Evolutionary conservation across 1,139 yeast genomes (phyloP), one percentile per base, ranked within the genome.

Genomic region (Saccharomyces hybrid): DNA sequence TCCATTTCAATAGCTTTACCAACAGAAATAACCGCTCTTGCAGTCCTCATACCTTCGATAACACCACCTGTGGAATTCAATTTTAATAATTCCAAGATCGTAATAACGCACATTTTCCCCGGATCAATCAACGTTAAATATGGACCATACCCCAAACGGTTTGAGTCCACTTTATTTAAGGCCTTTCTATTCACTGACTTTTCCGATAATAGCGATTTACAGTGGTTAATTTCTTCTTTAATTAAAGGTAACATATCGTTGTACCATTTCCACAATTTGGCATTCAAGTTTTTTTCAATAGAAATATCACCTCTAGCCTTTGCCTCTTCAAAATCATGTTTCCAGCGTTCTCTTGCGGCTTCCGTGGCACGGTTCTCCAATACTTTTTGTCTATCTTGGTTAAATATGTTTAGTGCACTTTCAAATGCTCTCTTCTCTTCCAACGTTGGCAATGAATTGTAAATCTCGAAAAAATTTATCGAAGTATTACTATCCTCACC

Each of bases 291-390:
- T 57, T 81, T 80, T 54, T 81, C 78, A 50, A 84, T 72, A 27
- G 82, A 71, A 48, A 82, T 60, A 7, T 76, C 80, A n/a, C 91
- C 90, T 62, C 85, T 76, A 51, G 78, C 80, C 58, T 80, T 80
- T 69, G 85, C 76, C 56, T 81, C 84, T 63, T 88, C 95, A 64
- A 81, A 86, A 61, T 86, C 93, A 63, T 84, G 85, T 65, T 82
- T 84, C 98, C 98, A 93, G 68, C 87, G 86, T 65, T 84, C 88
- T 59, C 80, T 82, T 0, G 98, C 96, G 2, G 93, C 93, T 62
- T 87, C 93, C 8, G 86, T 77, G 3, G 96, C 95, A 57, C 86
- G 78, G 34, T 83, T 77, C 68, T 93, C 99, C 48, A 93, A 71
- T 50, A 79, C 79, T 55, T 81, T 75, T 69, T 93, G 96, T 66